Evolutionary conservation across 768 basidiomycete species (phyloP).

Genomic region (Lepiota brunneoincarnata): DNA sequence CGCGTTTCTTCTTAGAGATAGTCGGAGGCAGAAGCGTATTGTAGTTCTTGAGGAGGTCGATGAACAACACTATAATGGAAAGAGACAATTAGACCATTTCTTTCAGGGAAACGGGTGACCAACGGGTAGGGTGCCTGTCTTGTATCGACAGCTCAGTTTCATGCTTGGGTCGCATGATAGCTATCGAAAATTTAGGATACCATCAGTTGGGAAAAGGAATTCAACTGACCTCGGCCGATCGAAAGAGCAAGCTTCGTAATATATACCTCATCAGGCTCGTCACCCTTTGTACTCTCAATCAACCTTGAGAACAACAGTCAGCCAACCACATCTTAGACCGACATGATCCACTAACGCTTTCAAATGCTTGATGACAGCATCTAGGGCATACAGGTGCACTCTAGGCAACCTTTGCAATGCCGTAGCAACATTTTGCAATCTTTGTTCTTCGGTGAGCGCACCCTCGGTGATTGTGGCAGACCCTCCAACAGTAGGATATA

Average conservation of each 20-base stretch:
- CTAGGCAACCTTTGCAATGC: constrained; percentile 72
- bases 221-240: constrained; percentile 73
- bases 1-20: constrained; percentile 81
- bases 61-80: constrained; percentile 61
- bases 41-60: constrained; percentile 81
- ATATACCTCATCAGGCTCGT: constrained; percentile 78
- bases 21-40: constrained; percentile 73
- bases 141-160: constrained; percentile 88
- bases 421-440: constrained; percentile 55
- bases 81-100: constrained; percentile 1
- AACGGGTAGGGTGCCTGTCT: constrained; percentile 82
- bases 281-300: constrained; percentile 62
- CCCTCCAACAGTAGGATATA: constrained; percentile 80
- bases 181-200: constrained; percentile 33
- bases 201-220: neutral
- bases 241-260: constrained; percentile 86
- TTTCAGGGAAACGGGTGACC: constrained; percentile 19
- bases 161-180: constrained; percentile 75
- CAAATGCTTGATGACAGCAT: constrained; percentile 75
- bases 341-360: constrained; percentile 46
- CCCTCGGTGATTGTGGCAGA: constrained; percentile 47
- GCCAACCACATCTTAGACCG: neutral
- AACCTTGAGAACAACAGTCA: constrained; percentile 41
- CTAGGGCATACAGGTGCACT: constrained; percentile 78
- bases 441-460: constrained; percentile 53